A percentile compares a stretch with the other conserved stretches of the same genome.
phyloP scores from a whole-genome alignment of 2,329 filamentous ascomycete species.

The Fusarium sp. region DNA sequence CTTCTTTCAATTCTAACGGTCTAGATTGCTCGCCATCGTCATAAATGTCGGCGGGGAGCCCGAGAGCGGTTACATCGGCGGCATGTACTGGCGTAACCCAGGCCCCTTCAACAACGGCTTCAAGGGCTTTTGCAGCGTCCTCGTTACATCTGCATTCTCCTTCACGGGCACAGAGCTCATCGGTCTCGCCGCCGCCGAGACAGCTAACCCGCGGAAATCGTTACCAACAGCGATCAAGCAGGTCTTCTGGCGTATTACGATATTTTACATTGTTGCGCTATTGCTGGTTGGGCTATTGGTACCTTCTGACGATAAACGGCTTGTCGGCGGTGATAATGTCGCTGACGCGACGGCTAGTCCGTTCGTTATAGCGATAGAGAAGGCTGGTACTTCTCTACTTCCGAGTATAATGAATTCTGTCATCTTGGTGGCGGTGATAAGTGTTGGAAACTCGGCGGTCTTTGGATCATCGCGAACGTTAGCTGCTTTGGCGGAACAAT shows the following conservation, averaged over 20 bases:
- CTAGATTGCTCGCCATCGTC: slow-evolving; percentile 82
- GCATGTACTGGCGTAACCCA: slow-evolving; percentile 77
- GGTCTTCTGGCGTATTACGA: slow-evolving; percentile 91
- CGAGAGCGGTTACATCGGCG: slow-evolving; percentile 80
- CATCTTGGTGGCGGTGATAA: slow-evolving; percentile 89
- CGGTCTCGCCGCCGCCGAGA: slow-evolving; percentile 80
- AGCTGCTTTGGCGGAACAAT: slow-evolving; percentile 86
- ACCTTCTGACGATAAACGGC: slow-evolving; percentile 71
- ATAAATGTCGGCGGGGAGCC: slow-evolving; percentile 84
- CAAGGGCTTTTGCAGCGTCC: slow-evolving; percentile 80
- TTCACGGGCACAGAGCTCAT: slow-evolving; percentile 82
- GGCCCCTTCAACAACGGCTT: slow-evolving; percentile 86
- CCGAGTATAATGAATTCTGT: slow-evolving; percentile 95
- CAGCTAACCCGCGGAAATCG: slow-evolving; percentile 79
- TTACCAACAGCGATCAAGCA: slow-evolving; percentile 90
- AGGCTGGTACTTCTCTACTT: slow-evolving; percentile 81
- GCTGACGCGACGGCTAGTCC: slow-evolving; percentile 81
- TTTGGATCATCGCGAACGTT: slow-evolving; percentile 92
- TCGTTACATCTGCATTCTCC: slow-evolving; percentile 79
- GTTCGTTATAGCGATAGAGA: slow-evolving; percentile 91
- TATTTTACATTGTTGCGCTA: slow-evolving; percentile 91
- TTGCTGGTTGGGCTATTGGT: slow-evolving; percentile 84
- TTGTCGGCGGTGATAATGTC: slow-evolving; percentile 64
- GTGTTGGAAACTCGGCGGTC: slow-evolving; percentile 89
- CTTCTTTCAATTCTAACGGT: neutral